Conservation (phyloP, 78 protist species). For the Chrysochromulina parva region DNA sequence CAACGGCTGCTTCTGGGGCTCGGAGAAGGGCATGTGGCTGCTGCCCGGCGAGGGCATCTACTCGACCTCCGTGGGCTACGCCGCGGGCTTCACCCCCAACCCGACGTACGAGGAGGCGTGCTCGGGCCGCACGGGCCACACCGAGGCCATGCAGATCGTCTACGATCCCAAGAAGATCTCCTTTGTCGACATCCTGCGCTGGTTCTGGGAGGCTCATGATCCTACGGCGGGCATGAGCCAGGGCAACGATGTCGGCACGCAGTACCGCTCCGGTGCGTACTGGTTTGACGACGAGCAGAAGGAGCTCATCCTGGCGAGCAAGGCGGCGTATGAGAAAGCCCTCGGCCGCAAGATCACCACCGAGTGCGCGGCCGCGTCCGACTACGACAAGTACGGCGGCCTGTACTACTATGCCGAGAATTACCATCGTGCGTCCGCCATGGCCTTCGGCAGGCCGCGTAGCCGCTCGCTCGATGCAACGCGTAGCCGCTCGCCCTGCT, state of each 20-base stretch:
- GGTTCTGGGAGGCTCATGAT: conserved; percentile 37
- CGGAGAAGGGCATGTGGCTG: conserved; percentile 37
- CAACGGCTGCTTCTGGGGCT: conserved; percentile 46
- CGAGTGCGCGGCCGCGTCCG: neutral
- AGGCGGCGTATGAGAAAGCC: neutral
- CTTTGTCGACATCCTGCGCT: conserved; percentile 23
- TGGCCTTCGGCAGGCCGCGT: too few species aligned
- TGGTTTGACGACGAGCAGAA: conserved; percentile 25
- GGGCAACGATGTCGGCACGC: conserved; percentile 36
- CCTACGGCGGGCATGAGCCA: conserved; percentile 16
- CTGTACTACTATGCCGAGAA: conserved; percentile 29
- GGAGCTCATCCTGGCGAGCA: neutral
- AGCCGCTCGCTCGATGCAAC: too few species aligned
- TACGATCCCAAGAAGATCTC: conserved; percentile 25
- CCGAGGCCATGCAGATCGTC: conserved; percentile 27
- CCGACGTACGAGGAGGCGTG: conserved; percentile 40
- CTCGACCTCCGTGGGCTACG: conserved; percentile 19
- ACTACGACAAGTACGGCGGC: conserved; percentile 1
- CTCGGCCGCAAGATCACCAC: neutral
- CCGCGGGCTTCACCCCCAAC: conserved; percentile 38
- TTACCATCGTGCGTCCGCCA: neutral
- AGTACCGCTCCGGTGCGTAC: conserved; percentile 19
- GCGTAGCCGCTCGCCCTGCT: too few species aligned
- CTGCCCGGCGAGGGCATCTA: conserved; percentile 26
- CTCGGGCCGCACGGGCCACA: conserved; percentile 30